Base-by-base conservation (phyloP, 805 yeast species). In the Nakazawaea ambrosiae region DNA sequence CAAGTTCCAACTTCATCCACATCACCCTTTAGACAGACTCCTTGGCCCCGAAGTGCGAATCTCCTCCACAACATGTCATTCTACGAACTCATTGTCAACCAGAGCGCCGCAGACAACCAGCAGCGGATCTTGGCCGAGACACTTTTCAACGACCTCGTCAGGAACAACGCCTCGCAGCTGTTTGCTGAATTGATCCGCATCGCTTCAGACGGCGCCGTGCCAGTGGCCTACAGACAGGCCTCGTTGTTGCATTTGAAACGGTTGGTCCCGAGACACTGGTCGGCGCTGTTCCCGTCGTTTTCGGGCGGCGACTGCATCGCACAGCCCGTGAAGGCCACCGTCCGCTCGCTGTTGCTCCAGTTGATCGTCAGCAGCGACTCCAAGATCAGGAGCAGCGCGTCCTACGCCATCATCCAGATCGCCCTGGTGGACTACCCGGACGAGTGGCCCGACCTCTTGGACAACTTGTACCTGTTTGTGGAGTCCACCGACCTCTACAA, bases 391-490 rank as follows among this genome's bases (percentile, higher is more conserved):
- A 70, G 68, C 22, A 70, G 83, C 35, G 73, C 83, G 2, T 77
- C 89, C 2, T 80, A 85, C 45, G 80, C 84, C 12, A 73, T 88
- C 14, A 83, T 83, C 4, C 94, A 84, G 49, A 84, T 90, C 12
- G 87, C 95, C 1, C 81, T 83, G 3, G 83, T 79, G 1, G 98
- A 90, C 51, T 90, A 75, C 51, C 98, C 98, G 0, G 97, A 92
- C 52, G 95, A 87, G 53, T 90, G 97, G 97, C 95, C 97, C 0
- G 70, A 66, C 17, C 61, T 89, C 33, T 53, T 84, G 39, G 51
- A 58, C 24, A 55, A 55, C 5, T 50, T 86, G 16, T 78, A 76
- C 48, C 51, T 50, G 2, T 54, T 57, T 20, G 64, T 73, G 25
- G 49, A 55, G 8, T 51, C 62, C 8, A 40, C 42, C 4, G 22